phyloP scores from a whole-genome alignment of 2,329 filamentous ascomycete species.

The Waltergamsia citrina region DNA sequence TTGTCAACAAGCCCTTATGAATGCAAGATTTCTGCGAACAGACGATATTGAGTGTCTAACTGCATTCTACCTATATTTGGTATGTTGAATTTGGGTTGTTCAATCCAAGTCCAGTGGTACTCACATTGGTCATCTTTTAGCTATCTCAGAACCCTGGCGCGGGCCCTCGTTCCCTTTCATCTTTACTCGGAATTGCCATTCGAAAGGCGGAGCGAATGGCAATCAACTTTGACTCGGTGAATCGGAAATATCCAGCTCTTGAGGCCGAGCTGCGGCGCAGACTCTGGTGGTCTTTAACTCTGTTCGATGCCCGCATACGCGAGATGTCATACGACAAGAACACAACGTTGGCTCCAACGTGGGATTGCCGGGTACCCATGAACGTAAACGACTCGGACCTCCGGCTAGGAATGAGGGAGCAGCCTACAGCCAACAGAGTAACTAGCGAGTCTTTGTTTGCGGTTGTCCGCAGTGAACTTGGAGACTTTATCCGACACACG shows the following conservation, averaged over 20 bases:
- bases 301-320: slow-evolving; percentile 46
- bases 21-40: slow-evolving; percentile 37
- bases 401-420: slow-evolving; percentile 25
- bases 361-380: slow-evolving; percentile 31
- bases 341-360: slow-evolving; percentile 19
- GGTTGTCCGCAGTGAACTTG: slow-evolving; percentile 28
- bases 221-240: slow-evolving; percentile 35
- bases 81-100: slow-evolving; percentile 22
- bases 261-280: slow-evolving; percentile 52
- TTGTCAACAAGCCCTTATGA: slow-evolving; percentile 42
- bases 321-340: slow-evolving; percentile 34
- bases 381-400: slow-evolving; percentile 38
- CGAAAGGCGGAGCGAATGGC: slow-evolving; percentile 50
- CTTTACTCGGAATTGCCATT: slow-evolving; percentile 41
- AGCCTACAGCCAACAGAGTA: slow-evolving; percentile 14
- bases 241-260: slow-evolving; percentile 18
- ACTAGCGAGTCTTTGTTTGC: slow-evolving; percentile 31
- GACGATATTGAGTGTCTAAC: slow-evolving; percentile 43
- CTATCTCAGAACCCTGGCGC: no score
- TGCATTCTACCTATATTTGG: slow-evolving; percentile 47
- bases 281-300: slow-evolving; percentile 51
- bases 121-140: neutral
- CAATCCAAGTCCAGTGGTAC: no score
- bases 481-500: slow-evolving; percentile 23
- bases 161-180: slow-evolving; percentile 40